A percentile compares a stretch with the other conserved stretches of the same genome.
Conservation (phyloP, 306 rosid species). For the Gillenia trifoliata region DNA sequence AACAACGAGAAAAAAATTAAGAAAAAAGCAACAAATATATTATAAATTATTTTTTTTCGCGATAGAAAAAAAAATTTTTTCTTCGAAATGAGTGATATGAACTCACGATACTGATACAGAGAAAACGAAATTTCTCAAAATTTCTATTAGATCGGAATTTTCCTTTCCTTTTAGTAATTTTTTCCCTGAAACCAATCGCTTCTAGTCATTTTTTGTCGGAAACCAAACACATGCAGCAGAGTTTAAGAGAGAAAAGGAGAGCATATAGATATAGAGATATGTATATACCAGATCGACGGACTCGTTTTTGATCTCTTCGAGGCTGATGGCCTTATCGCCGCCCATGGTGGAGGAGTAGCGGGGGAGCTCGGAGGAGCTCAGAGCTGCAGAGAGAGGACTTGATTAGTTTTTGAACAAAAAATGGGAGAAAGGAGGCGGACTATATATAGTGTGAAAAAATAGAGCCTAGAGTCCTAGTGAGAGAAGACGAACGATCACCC, state of each 20-base stretch:
- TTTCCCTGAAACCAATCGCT: background rate
- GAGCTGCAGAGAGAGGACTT: background rate
- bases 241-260: background rate
- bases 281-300: constrained; percentile 75
- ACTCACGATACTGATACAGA: background rate
- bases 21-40: background rate
- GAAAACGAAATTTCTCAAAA: background rate
- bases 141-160: background rate
- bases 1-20: background rate
- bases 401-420: background rate
- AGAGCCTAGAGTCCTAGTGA: background rate
- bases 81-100: background rate
- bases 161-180: background rate
- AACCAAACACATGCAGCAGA: constrained; percentile 19
- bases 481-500: background rate
- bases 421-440: background rate
- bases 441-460: background rate
- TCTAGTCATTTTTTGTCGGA: background rate
- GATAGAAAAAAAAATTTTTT: background rate
- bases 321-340: constrained; percentile 53
- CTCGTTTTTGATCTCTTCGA: constrained; percentile 87
- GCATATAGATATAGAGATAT: background rate
- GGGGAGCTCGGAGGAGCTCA: constrained; percentile 12
- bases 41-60: too few relatives aligned
- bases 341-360: constrained; percentile 37